Base-by-base conservation (phyloP, 2,329 filamentous ascomycete genomes). In the Scopulariopsis brevicaulis region DNA sequence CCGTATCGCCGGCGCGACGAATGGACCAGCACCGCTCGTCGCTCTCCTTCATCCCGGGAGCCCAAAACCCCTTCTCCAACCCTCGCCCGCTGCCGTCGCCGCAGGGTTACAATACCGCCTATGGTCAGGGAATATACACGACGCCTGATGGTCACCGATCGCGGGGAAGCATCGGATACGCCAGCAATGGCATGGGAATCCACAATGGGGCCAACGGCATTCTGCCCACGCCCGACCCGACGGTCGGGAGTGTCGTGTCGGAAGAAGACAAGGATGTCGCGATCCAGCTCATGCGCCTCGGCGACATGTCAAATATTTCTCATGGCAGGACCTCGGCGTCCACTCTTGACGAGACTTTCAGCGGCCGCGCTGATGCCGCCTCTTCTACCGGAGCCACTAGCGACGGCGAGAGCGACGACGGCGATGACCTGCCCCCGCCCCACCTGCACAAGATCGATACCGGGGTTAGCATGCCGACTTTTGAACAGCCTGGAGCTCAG, bases 201-300 rank as follows among this genome's bases (percentile, higher is more conserved):
- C 34, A 46, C 53, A 40, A 24, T 14, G 28, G 65, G 61, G 20
- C 59, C 35, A 61, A 62, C 55, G 53, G 58, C 55, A 82, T 95
- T 64, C 77, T 96, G 62, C 92, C 92, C 22, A 99, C 94, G 2
- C 94, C 94, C 28, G 94, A 97, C 66, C 93, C 93, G n/a, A 99
- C 94, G 14, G 89, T 97, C 65, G 90, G 90, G 58, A 97, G 93
- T 73, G 95, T 90, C 71, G 93, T 99, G 71, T 97, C 93, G 15
- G 94, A 99, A 69, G 94, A 99, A 72, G 83, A 86, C 64, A 86
- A 86, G 68, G 94, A 99, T 72, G 94, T 97, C 61, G 94, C 94
- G 59, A 86, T 96, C 68, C 94, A 97, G 74, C 79, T 99, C 66
- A 97, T 99, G 86, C 88, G 93, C 64, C 82, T 99, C 58, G 92